Conservation (phyloP, 345 rosid species). For the Linum trigynum region DNA sequence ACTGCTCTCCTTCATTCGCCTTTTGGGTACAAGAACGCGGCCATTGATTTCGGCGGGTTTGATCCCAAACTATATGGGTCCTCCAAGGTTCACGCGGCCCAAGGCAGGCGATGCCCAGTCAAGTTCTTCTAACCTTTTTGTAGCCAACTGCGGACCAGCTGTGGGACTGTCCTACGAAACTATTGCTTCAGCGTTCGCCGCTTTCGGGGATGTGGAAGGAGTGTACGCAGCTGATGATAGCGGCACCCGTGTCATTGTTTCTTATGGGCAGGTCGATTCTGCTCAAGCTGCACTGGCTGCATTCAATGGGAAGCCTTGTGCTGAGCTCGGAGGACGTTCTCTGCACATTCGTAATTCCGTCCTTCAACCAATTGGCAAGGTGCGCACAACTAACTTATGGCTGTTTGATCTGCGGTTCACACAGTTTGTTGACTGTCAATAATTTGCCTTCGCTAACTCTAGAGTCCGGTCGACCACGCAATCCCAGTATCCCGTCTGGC, state of each 20-base stretch:
- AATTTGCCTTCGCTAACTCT: not conserved
- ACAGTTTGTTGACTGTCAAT: not conserved
- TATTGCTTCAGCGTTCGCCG: conserved; percentile 45
- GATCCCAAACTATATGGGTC: not conserved
- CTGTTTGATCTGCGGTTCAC: not conserved
- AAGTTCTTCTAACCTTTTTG: conserved; percentile 49
- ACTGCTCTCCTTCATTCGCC: no score
- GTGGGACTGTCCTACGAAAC: conserved; percentile 57
- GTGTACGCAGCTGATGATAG: conserved; percentile 79
- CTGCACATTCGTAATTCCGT: conserved; percentile 70
- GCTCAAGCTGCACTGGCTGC: conserved; percentile 59
- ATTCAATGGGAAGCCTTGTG: conserved; percentile 45
- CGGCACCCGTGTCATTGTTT: conserved; percentile 75
- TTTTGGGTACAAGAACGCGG: no score
- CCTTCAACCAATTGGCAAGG: conserved; percentile 42
- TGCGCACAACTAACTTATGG: conserved; percentile 3
- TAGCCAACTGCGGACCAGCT: conserved; percentile 92
- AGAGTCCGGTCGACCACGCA: conserved; percentile 31
- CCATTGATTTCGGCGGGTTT: no score
- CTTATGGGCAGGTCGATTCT: conserved; percentile 32
- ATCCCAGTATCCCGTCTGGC: conserved; percentile 45
- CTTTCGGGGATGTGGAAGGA: conserved; percentile 59
- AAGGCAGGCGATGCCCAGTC: conserved; percentile 24
- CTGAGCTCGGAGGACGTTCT: conserved; percentile 52
- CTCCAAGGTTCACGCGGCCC: conserved; percentile 53